Base-by-base conservation (phyloP, 108 stramenopile species). In the Seminavis robusta region DNA sequence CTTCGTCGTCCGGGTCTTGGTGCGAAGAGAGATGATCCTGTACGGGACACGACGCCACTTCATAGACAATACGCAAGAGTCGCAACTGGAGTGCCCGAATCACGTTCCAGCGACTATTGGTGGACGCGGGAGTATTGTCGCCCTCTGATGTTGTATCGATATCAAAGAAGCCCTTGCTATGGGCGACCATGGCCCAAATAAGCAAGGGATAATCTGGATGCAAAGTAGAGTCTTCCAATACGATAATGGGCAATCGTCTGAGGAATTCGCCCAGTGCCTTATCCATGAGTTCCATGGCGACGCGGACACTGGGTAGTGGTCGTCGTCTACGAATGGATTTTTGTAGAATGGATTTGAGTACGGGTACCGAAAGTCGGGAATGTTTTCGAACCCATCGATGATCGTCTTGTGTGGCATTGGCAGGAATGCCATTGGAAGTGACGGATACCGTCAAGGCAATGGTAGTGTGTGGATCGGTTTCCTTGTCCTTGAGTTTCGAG, bases 161-260 rank as follows among this genome's bases (percentile, higher is more conserved):
- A n/a, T n/a, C n/a, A 5, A 26, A 24, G 44, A 40, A 76, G 10
- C 56, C 83, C 65, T 97, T 95, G n/a, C 79, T 81, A 20, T 83
- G 75, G 1, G 95, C 94, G 44, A 83, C 74, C 92, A 95, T 93
- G 24, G 91, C 67, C 94, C 94, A 97, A 1, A 83, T 80, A 21
- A 95, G 42, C n/a, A 97, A 61, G 0, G 82, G 72, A 44, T 87
- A 71, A 29, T 88, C 80, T 1, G 87, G 85, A 60, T 97, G 95
- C 46, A 95, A 57, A 15, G 85, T 76, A 4, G 90, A 81, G 74
- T 97, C 95, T 70, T 97, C 95, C 44, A 94, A 47, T 17, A 83
- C 55, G 33, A 97, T 95, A 11, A 97, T 77, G 7, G 92, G 90
- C 25, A 97, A 53, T n/a, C 95, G 63, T 32, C 94, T 76, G 13